Base-by-base conservation (phyloP, 2,329 filamentous ascomycete genomes). In the Diaporthe vexans region DNA sequence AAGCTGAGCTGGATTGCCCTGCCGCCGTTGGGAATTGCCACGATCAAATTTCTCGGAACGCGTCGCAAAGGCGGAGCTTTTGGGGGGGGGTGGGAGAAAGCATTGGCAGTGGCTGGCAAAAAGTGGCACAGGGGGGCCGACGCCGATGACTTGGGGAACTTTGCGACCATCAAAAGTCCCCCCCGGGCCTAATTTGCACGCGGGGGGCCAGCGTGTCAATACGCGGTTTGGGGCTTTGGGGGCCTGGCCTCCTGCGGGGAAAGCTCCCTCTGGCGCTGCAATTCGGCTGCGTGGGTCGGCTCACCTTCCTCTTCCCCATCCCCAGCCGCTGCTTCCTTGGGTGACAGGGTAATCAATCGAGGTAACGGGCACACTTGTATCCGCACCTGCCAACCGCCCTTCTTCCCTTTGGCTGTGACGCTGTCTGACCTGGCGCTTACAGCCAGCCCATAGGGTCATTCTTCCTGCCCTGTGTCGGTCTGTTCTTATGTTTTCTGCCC, bases 21-120 rank as follows among this genome's bases (percentile, higher is more conserved):
- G 69, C 69, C 69, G 69, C 69, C 56, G 69, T 71, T 71, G 69
- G 69, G 56, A 71, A 48, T 54, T 71, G 69, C 52, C 69, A 71
- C 69, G 56, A 71, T 71, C 56, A 71, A 71, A 61, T 61, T 71
- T 71, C 56, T 71, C 69, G 69, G 68, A 71, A 63, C 69, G 69
- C 69, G 69, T 71, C 69, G 69, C 69, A 71, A 61, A 46, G 37
- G 69, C 69, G 69, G 69, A 71, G 69, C 69, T 71, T 61, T 58
- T 46, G 69, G 58, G 69, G 69, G n/a, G n/a, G 52, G 63, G 51
- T 40, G 69, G 57, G 69, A 59, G 69, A 71, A 59, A 71, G 68
- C 40, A 59, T 40, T 59, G 69, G 56, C 63, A 67, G 63, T 71
- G 69, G 69, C 69, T 71, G 69, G 69, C 69, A 71, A 67, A 67